phyloP scores from a whole-genome alignment of 164 flowering plant genomes.

The Berberis vulgaris region DNA sequence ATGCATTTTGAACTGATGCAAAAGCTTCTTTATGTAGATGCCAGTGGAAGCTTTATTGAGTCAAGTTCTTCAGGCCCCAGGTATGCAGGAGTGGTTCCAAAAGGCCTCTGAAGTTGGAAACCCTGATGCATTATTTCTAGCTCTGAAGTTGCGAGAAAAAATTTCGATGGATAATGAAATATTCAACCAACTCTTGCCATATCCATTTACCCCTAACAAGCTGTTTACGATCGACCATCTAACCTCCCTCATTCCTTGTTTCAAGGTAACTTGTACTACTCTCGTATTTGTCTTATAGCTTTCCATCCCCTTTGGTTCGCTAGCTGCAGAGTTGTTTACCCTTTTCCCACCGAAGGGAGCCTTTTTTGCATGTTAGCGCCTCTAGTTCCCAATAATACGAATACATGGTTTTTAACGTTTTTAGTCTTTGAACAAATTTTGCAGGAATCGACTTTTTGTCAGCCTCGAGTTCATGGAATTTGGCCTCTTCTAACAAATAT shows the following conservation, averaged over 20 bases:
- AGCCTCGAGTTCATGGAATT: constrained; percentile 79
- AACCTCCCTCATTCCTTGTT: constrained; percentile 48
- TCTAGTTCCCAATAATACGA: no score
- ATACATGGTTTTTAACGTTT: no score
- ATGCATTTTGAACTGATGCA: constrained; percentile 1
- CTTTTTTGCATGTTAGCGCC: no score
- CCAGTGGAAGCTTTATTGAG: constrained; percentile 50
- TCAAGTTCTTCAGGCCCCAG: constrained; percentile 74
- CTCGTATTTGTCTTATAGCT: background rate
- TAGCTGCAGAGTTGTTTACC: no score
- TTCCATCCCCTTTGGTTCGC: no score
- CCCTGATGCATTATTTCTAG: constrained; percentile 90
- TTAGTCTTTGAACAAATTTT: constrained; percentile 1
- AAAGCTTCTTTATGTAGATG: constrained; percentile 43
- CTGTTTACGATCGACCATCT: constrained; percentile 57
- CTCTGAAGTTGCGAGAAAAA: constrained; percentile 61
- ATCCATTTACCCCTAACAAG: constrained; percentile 49
- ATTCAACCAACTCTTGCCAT: constrained; percentile 69
- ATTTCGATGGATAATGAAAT: constrained; percentile 30
- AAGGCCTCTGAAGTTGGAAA: constrained; percentile 65
- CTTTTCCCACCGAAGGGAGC: no score
- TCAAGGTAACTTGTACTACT: constrained; percentile 45
- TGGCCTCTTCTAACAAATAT: constrained; percentile 68
- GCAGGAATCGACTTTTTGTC: constrained; percentile 96
- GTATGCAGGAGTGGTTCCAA: constrained; percentile 71